Evolutionary conservation across 306 rosid genomes (phyloP).

Genomic region (Macrotyloma uniflorum): DNA sequence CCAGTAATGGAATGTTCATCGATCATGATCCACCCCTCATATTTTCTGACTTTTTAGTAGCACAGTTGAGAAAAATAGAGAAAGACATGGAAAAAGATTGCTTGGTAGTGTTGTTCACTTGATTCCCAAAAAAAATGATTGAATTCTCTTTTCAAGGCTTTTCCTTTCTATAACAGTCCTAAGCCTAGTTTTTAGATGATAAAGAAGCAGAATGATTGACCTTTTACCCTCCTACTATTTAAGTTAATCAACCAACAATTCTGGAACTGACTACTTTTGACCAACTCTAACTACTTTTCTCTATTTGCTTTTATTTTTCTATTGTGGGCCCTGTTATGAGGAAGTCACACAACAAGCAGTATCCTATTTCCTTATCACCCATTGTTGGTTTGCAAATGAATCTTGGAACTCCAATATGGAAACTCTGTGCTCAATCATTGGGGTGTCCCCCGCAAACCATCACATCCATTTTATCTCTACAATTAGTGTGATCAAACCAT

Average conservation of each 20-base stretch:
- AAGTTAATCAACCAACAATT: background rate
- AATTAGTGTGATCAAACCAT: background rate
- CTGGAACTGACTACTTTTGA: background rate
- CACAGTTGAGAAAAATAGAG: background rate
- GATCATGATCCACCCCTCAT: too few relatives aligned
- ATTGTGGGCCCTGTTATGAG: background rate
- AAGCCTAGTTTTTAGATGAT: background rate
- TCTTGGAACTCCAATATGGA: background rate
- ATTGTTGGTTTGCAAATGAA: background rate
- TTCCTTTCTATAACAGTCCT: background rate
- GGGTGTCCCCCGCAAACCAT: background rate
- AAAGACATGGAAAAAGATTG: background rate
- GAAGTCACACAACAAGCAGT: slow-evolving; percentile 27
- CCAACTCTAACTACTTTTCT: background rate
- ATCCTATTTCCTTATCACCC: slow-evolving; percentile 12
- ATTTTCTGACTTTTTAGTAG: background rate
- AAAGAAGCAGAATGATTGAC: background rate
- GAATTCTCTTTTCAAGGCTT: background rate
- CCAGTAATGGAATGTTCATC: too few relatives aligned
- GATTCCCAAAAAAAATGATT: background rate
- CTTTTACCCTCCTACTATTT: background rate
- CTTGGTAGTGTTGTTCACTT: background rate
- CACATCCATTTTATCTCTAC: background rate
- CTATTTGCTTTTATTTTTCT: background rate
- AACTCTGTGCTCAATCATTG: background rate